Evolutionary conservation across 345 rosid genomes (phyloP).

Genomic region (Camelina laxa): DNA sequence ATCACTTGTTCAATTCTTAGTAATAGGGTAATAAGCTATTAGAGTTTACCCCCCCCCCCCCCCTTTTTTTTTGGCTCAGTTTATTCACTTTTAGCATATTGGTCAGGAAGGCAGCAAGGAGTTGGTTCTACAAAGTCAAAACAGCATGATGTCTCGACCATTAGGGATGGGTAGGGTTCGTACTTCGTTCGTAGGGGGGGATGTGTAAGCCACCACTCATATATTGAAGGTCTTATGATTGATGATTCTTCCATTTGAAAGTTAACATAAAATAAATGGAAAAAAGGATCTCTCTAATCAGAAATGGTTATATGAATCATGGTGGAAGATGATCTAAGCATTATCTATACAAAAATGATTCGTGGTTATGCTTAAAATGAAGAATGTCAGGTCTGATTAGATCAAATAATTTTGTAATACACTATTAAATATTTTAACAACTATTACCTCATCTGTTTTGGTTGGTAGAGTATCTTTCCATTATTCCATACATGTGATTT

Average conservation of each 20-base stretch:
- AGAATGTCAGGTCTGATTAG: constrained; percentile 28
- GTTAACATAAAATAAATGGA: neutral
- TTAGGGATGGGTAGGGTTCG: constrained; percentile 5
- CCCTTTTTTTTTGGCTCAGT: neutral
- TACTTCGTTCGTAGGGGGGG: neutral
- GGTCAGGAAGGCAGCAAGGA: constrained; percentile 12
- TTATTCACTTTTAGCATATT: constrained; percentile 8
- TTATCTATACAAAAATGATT: constrained; percentile 17
- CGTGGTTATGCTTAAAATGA: constrained; percentile 35
- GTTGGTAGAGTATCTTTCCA: constrained; percentile 16
- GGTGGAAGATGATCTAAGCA: constrained; percentile 45
- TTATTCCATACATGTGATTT: neutral
- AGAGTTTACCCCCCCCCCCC: too few species aligned
- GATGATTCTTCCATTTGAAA: constrained; percentile 32
- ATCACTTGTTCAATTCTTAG: neutral
- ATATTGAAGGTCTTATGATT: constrained; percentile 18
- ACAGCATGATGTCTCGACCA: constrained; percentile 29
- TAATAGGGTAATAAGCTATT: too few species aligned
- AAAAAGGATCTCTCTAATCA: constrained; percentile 30
- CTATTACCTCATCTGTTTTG: constrained; percentile 10
- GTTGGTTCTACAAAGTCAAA: neutral
- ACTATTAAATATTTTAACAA: neutral
- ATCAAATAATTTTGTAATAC: constrained; percentile 8
- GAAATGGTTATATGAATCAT: constrained; percentile 22
- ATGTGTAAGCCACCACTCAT: constrained; percentile 36